Evolutionary conservation across 169 alveolate species (phyloP), one percentile per base, ranked within the genome.

Genomic region (Pseudocohnilembus persalinus): DNA sequence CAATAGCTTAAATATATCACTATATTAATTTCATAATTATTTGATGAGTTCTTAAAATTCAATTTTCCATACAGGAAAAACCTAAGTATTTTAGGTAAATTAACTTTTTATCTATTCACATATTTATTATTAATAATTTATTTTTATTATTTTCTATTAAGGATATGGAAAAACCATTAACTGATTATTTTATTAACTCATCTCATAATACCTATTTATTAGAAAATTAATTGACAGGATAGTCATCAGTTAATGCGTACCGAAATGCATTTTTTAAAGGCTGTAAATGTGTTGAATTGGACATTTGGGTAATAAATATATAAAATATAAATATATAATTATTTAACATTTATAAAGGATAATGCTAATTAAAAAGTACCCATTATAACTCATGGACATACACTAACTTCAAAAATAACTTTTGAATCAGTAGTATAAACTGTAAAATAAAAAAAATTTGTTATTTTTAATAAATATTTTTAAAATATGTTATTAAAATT

Each of bases 231-330:
- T 91, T 98, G 74, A 97, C 97, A 65, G 98, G 99, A 29, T 91
- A 96, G 73, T 96, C 99, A 73, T 94, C 96, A 74, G 94, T 97
- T 25, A 96, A 97, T 49, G 97, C 96, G 87, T 96, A 97, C 83
- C 93, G 97, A 20, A 95, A 96, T n/a, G 98, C 98, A n/a, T 93
- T 98, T 35, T 86, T 96, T 82, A 94, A 96, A 82, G 99, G 99
- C 20, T 98, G 98, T 90, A 96, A 99, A 85, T 97, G 99, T 90
- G 98, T 98, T 68, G 99, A 98, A 91, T 92, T 98, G 64, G 99
- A 98, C 90, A 94, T 96, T 74, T 97, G 98, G 98, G 90, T 79
- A 79, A 49, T 11, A 25, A 20, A 29, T 28, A 6, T 20, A 6
- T 34, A 28, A 29, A 0, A 11, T 79, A 25, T 15, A 0, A 6